phyloP scores from a whole-genome alignment of 2,329 filamentous ascomycete species.

The Hymenoscyphus fructigenus region DNA sequence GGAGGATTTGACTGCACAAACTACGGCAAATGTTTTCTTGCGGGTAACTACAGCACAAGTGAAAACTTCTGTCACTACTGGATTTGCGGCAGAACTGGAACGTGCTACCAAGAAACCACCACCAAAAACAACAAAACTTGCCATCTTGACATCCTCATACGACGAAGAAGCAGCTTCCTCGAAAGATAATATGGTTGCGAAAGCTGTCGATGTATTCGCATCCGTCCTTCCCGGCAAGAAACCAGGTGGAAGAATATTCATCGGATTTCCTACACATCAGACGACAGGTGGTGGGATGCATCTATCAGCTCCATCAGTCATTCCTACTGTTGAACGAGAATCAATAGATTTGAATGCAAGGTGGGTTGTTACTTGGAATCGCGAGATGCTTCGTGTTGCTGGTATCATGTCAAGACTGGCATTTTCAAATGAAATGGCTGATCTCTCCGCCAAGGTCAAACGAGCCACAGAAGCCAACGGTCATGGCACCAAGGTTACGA shows the following conservation, averaged over 20 bases:
- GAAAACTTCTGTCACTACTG: conserved; percentile 68
- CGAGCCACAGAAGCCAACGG: conserved; percentile 42
- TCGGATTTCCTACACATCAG: conserved; percentile 95
- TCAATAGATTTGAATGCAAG: conserved; percentile 95
- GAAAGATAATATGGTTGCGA: conserved; percentile 46
- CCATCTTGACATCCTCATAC: conserved; percentile 88
- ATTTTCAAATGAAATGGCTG: conserved; percentile 82
- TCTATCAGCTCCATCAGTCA: conserved; percentile 92
- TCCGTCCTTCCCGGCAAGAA: conserved; percentile 87
- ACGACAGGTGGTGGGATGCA: conserved; percentile 93
- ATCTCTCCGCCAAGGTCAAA: conserved; percentile 63
- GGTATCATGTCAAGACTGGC: conserved; percentile 88
- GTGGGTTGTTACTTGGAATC: conserved; percentile 93
- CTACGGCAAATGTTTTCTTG: conserved; percentile 80
- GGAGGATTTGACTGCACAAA: conserved; percentile 70
- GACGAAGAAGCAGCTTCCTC: conserved; percentile 69
- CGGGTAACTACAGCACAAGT: conserved; percentile 83
- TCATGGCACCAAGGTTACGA: conserved; percentile 53
- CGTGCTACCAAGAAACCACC: conserved; percentile 96
- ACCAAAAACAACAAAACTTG: conserved; percentile 80
- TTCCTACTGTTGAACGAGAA: conserved; percentile 95
- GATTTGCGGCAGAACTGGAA: conserved; percentile 82
- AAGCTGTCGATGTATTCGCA: conserved; percentile 76
- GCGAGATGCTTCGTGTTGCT: conserved; percentile 86
- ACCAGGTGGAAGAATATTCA: conserved; percentile 82